Evolutionary conservation across 2,329 filamentous ascomycete genomes (phyloP), one percentile per base, ranked within the genome.

Genomic region (Lomentospora prolificans): DNA sequence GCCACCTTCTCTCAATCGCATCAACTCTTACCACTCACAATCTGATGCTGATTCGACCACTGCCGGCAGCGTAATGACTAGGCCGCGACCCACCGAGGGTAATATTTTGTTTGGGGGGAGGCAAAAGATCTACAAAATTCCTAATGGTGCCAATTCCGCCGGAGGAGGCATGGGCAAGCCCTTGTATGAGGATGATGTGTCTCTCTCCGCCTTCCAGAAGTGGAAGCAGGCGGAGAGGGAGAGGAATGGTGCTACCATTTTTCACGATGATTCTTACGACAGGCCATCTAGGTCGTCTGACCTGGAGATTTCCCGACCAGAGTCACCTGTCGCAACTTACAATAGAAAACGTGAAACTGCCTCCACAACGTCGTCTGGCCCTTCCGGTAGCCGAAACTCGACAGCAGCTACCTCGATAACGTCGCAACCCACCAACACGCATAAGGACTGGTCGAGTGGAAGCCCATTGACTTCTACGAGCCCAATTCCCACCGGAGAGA

Each of bases 31-130:
- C 62, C 75, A 76, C 46, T 79, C 79, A 3, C 84, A 80, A 1
- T 90, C 95, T 58, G 90, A 95, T 60, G 79, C 85, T 33, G 84
- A 86, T 22, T 50, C 53, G 4, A 25, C 19, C 0, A 41, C 6
- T 30, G 19, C 24, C 50, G 72, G 82, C 1, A 90, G 87, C 67
- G 79, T 97, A n/a, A 92, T 97, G 87, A 86, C 77, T 63, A 80
- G 94, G 53, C 77, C 86, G 6, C 86, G 91, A 62, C 90, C 89
- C 0, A 85, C 82, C 1, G 92, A 97, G 66, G 90, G 92, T 50
- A 99, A 97, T 66, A 87, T 89, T 62, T 71, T 99, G 57, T 99
- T 99, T 70, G 94, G 94, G 57, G 94, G 94, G 14, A 84, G 94
- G 48, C 94, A 97, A 68, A 97, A 97, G 72, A 86, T 97, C 36